phyloP scores from a whole-genome alignment of 148 eudicot species.

The Arctostaphylos glauca region DNA sequence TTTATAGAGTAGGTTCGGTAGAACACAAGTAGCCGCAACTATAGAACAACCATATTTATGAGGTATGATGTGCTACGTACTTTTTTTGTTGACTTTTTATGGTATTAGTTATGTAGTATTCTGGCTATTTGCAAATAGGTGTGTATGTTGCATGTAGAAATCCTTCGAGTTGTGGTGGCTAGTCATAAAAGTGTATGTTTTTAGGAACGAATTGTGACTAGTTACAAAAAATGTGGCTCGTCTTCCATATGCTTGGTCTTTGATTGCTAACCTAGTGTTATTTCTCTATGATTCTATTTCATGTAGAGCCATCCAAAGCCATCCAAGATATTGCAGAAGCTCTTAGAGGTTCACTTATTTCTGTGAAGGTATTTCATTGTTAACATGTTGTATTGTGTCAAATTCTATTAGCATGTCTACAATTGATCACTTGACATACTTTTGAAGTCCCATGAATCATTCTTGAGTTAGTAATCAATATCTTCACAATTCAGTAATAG shows the following conservation, averaged over 20 bases:
- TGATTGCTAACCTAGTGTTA: slow-evolving; percentile 10
- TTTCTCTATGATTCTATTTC: slow-evolving; percentile 19
- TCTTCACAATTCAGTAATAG: neutral
- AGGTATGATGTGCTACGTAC: neutral
- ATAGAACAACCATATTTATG: neutral
- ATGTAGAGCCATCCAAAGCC: slow-evolving; percentile 65
- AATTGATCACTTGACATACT: neutral
- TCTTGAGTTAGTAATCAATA: neutral
- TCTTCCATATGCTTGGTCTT: neutral
- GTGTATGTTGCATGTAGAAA: neutral
- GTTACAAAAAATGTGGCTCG: neutral
- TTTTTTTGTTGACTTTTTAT: neutral
- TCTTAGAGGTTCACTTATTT: slow-evolving; percentile 62
- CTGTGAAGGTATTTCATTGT: slow-evolving; percentile 61
- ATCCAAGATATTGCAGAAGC: slow-evolving; percentile 79
- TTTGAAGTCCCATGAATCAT: neutral
- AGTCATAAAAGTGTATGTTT: neutral
- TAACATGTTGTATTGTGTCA: neutral
- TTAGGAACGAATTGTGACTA: neutral
- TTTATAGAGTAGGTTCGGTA: too few relatives aligned
- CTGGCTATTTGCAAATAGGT: neutral
- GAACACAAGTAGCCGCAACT: too few relatives aligned
- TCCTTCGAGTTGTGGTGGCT: neutral
- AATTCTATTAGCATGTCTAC: neutral
- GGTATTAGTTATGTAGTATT: neutral